Conservation (phyloP, 73 alveolate genomes). For the Paramecium octaurelia region DNA sequence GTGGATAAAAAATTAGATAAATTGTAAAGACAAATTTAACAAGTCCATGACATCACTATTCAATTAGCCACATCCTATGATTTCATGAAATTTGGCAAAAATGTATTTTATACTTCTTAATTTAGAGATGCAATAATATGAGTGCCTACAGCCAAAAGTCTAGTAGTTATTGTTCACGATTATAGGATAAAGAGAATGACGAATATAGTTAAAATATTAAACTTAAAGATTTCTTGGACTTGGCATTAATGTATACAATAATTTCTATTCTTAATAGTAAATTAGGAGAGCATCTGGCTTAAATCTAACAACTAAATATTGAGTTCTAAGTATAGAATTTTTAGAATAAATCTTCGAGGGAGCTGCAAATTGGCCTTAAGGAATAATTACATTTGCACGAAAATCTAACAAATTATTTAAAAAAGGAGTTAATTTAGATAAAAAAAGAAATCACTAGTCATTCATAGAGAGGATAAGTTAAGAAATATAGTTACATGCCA, state of each 20-base stretch:
- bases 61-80: background rate
- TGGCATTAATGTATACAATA: background rate
- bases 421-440: background rate
- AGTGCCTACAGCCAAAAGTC: background rate
- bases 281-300: background rate
- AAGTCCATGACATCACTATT: background rate
- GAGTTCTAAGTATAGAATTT: background rate
- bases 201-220: background rate
- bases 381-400: background rate
- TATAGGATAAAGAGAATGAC: background rate
- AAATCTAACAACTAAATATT: background rate
- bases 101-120: background rate
- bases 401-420: background rate
- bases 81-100: background rate
- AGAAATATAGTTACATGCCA: conserved; percentile 6
- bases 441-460: background rate
- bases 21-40: background rate
- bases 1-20: background rate
- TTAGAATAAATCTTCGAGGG: background rate
- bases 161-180: background rate
- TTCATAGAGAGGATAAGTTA: background rate
- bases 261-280: background rate
- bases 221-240: background rate
- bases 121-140: background rate
- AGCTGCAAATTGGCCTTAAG: background rate